phyloP scores from a whole-genome alignment of 305 asterid genomes.

The Withania somnifera region DNA sequence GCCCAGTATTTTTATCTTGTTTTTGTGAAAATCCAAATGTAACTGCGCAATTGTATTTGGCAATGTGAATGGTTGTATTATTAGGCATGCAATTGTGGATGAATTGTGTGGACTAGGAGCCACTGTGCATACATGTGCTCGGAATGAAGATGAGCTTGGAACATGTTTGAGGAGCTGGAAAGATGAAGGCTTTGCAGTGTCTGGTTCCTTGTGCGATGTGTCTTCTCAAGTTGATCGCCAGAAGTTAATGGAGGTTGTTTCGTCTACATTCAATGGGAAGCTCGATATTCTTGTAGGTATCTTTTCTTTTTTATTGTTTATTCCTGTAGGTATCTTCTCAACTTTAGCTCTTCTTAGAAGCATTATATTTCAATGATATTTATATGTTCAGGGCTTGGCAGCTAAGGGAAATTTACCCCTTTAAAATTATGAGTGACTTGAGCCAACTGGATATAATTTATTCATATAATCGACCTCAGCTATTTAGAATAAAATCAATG shows the following conservation, averaged over 20 bases:
- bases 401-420: not conserved
- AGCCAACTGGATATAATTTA: not conserved
- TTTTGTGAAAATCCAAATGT: not conserved
- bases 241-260: constrained; percentile 28
- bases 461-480: not conserved
- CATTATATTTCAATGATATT: not conserved
- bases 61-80: not conserved
- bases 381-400: not conserved
- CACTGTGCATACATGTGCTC: constrained; percentile 43
- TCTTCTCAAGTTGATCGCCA: constrained; percentile 36
- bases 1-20: not conserved
- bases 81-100: constrained; percentile 53
- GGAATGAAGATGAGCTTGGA: constrained; percentile 32
- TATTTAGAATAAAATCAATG: not conserved
- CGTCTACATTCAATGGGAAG: constrained; percentile 37
- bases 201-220: constrained; percentile 56
- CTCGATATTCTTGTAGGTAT: constrained; percentile 51
- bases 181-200: constrained; percentile 30
- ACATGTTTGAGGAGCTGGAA: constrained; percentile 41
- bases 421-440: not conserved
- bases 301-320: not conserved
- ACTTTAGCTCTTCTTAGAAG: not conserved
- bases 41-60: not conserved
- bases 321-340: constrained; percentile 32
- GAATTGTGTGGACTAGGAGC: constrained; percentile 61